These are phyloP conservation scores for Hyphopichia khmerensis DNA, from an alignment of 1,139 yeast genomes.

Conservation along the genomic window DNA sequence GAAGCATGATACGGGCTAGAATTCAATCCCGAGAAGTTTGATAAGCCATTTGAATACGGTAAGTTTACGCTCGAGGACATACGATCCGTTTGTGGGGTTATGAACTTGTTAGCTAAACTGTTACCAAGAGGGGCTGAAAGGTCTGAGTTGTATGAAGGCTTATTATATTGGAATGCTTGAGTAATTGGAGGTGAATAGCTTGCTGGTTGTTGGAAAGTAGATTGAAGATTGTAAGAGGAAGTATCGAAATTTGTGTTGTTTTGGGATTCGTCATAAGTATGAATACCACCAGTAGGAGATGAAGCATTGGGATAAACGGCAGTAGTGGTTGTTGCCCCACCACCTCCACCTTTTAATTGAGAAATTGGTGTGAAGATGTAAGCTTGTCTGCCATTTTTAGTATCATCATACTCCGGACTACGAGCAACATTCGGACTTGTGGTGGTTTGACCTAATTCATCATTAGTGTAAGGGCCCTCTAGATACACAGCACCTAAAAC, in stretches of 20 bases:
- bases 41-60: slow-evolving; percentile 8
- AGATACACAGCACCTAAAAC: slow-evolving; percentile 85
- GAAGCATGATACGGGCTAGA: slow-evolving; percentile 24
- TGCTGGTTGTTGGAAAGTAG: slow-evolving; percentile 2
- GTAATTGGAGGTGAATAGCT: slow-evolving; percentile 9
- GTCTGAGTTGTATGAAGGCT: background rate
- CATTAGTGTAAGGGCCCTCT: slow-evolving; percentile 71
- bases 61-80: background rate
- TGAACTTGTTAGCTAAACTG: background rate
- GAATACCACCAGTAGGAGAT: slow-evolving; percentile 7
- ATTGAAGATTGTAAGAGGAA: background rate
- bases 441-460: slow-evolving; percentile 75
- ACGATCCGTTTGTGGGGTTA: background rate
- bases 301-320: slow-evolving; percentile 22
- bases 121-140: background rate
- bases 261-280: slow-evolving; percentile 1
- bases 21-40: background rate
- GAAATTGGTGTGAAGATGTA: slow-evolving; percentile 48
- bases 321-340: slow-evolving; percentile 17
- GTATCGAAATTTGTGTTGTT: slow-evolving; percentile 3
- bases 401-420: slow-evolving; percentile 62
- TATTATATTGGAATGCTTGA: background rate
- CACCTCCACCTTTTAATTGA: slow-evolving; percentile 42
- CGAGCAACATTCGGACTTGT: slow-evolving; percentile 49
- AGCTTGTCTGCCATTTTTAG: slow-evolving; percentile 35